Conservation (phyloP, 768 basidiomycete genomes). For the Amanita molliuscula region DNA sequence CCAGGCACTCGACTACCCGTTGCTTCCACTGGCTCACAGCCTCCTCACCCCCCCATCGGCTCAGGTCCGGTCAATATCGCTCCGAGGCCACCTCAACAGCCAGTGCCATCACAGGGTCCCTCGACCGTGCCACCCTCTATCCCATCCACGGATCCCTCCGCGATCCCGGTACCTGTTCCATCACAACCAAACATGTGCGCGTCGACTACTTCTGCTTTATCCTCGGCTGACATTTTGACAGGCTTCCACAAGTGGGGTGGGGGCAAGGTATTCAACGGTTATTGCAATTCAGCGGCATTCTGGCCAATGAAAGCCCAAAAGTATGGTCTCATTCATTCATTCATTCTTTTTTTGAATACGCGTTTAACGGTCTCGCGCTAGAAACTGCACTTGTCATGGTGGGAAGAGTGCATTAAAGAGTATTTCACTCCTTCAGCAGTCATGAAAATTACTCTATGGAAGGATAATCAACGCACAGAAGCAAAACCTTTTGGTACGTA, state of each 20-base stretch:
- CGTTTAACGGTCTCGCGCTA: slow-evolving; percentile 13
- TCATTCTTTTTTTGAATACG: background rate
- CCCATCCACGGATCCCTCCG: slow-evolving; percentile 17
- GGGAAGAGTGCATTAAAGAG: slow-evolving; percentile 53
- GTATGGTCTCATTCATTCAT: slow-evolving; percentile 28
- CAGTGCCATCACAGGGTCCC: slow-evolving; percentile 9
- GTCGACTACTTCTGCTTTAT: background rate
- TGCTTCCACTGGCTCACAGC: slow-evolving; percentile 6
- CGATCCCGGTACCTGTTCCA: slow-evolving; percentile 4
- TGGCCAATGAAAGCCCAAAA: slow-evolving; percentile 42
- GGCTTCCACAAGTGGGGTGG: slow-evolving; percentile 27
- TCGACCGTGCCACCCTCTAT: slow-evolving; percentile 9
- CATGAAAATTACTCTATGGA: slow-evolving; percentile 82
- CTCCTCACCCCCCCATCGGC: slow-evolving; percentile 1
- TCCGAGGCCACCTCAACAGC: slow-evolving; percentile 7
- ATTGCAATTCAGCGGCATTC: slow-evolving; percentile 58
- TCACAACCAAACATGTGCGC: slow-evolving; percentile 7
- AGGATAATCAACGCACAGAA: slow-evolving; percentile 68
- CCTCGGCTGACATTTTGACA: slow-evolving; percentile 1
- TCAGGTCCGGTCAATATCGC: slow-evolving; percentile 7
- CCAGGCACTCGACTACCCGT: slow-evolving; percentile 7
- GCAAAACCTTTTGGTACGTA: slow-evolving; percentile 76
- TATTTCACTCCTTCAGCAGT: slow-evolving; percentile 64
- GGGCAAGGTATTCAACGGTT: slow-evolving; percentile 60
- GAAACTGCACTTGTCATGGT: slow-evolving; percentile 59